Base-by-base conservation (phyloP, 257 asterid genomes). In the Fraxinus excelsior region DNA sequence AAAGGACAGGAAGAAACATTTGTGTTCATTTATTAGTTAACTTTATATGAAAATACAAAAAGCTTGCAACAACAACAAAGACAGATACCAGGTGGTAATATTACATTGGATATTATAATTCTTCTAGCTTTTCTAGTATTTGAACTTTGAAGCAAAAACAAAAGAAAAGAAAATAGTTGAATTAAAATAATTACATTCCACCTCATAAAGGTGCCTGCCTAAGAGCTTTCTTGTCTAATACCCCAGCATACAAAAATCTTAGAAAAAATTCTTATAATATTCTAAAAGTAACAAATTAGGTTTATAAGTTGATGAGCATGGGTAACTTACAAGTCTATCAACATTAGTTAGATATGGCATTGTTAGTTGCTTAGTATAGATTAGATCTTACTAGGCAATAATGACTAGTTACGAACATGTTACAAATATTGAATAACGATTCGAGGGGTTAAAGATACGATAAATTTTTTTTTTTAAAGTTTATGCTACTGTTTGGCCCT, bases 1-100 rank as follows among this genome's bases (percentile, higher is more conserved):
- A 60, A 11, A 60, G 67, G 32, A 60, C 67, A 60, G 9, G 67
- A 60, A 60, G 67, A 25, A 60, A 60, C 67, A 60, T 23, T 60
- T 21, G 3, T 25, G 18, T 25, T 60, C 65, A 56, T 19, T 56
- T n/a, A 7, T n/a, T 18, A 56, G 18, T 60, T 29, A 60, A 3
- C 29, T 60, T 10, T 2, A 23, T 23, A 1, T 23, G 31, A 60
- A 7, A 60, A 60, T 60, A 60, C 67, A 23, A 60, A 60, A 60
- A 60, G 67, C 32, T 60, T 10, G 67, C 32, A 23, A 60, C 35
- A 62, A 23, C 26, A 53, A 11, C 10, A 62, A 58, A 23, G 18
- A 62, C 35, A 62, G n/a, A 26, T 3, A 23, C 14, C 6, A 7
- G 2, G 68, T 0, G n/a, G 35, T 62, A 25, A 62, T 62, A 62